Percentiles rank a stretch among this genome's conserved stretches.
Evolutionary conservation across 805 yeast genomes (phyloP).

Genomic region (Hyphopichia homilentoma): DNA sequence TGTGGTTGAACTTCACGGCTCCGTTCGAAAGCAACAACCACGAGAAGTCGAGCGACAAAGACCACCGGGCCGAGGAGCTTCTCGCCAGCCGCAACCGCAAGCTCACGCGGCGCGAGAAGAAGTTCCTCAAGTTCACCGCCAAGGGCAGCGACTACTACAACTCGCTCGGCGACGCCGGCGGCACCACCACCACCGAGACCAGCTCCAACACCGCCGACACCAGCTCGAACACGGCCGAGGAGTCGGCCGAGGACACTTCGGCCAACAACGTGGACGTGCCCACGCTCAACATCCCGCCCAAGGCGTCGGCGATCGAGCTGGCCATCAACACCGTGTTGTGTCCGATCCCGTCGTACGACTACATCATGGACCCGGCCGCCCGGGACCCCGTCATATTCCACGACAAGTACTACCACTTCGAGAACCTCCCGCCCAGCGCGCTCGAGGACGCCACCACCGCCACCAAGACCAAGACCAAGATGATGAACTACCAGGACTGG

Average conservation of each 20-base stretch:
- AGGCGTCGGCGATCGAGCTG: conserved; percentile 40
- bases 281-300: conserved; percentile 40
- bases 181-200: not conserved
- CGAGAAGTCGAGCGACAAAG: not conserved
- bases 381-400: conserved; percentile 40
- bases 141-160: conserved; percentile 16
- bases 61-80: not conserved
- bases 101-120: conserved; percentile 12
- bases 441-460: conserved; percentile 14
- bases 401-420: conserved; percentile 36
- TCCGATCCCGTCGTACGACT: conserved; percentile 35
- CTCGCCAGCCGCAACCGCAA: not conserved
- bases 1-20: conserved; percentile 1
- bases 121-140: conserved; percentile 17
- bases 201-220: not conserved
- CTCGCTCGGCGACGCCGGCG: not conserved
- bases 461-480: conserved; percentile 6
- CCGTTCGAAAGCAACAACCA: conserved; percentile 1
- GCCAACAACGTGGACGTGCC: conserved; percentile 9
- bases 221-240: not conserved
- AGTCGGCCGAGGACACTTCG: not conserved
- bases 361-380: conserved; percentile 28
- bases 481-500: conserved; percentile 30
- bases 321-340: conserved; percentile 37
- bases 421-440: conserved; percentile 21